phyloP scores from a whole-genome alignment of 2,329 filamentous ascomycete genomes.

The Calycina marina region DNA sequence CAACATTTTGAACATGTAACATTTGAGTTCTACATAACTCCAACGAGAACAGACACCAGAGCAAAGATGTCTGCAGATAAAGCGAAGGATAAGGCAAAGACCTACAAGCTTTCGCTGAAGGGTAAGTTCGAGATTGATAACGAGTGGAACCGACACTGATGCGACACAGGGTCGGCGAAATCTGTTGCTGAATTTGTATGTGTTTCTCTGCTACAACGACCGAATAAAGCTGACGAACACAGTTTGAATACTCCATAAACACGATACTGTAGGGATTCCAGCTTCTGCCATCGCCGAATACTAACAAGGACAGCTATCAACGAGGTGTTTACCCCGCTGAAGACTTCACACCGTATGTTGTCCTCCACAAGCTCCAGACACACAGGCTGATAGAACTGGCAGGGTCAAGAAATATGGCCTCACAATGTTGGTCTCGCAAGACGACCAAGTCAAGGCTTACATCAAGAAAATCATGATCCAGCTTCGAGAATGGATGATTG shows the following conservation, averaged over 20 bases:
- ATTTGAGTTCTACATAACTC: too few relatives aligned
- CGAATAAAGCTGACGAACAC: slow-evolving; percentile 9
- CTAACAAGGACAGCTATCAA: slow-evolving; percentile 80
- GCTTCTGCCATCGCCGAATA: neutral
- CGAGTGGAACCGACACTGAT: slow-evolving; percentile 21
- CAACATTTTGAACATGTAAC: too few relatives aligned
- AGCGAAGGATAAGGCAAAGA: slow-evolving; percentile 63
- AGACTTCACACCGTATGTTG: slow-evolving; percentile 75
- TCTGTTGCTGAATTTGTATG: slow-evolving; percentile 89
- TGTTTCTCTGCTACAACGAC: slow-evolving; percentile 12
- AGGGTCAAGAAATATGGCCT: slow-evolving; percentile 97
- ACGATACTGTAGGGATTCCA: slow-evolving; percentile 61
- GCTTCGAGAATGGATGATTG: slow-evolving; percentile 94
- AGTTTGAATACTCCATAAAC: slow-evolving; percentile 98
- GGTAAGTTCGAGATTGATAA: slow-evolving; percentile 44
- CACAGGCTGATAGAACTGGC: neutral
- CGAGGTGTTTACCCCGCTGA: slow-evolving; percentile 78
- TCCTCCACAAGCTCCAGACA: neutral
- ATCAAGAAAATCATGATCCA: slow-evolving; percentile 99
- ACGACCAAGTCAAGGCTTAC: slow-evolving; percentile 97
- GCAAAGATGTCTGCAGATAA: slow-evolving; percentile 18
- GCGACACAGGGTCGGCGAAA: slow-evolving; percentile 50
- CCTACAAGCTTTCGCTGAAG: slow-evolving; percentile 87
- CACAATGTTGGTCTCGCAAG: slow-evolving; percentile 68
- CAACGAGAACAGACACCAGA: slow-evolving; percentile 2